Conservation (phyloP, 139 green algal species). For the Tetradesmus lagerheimii region DNA sequence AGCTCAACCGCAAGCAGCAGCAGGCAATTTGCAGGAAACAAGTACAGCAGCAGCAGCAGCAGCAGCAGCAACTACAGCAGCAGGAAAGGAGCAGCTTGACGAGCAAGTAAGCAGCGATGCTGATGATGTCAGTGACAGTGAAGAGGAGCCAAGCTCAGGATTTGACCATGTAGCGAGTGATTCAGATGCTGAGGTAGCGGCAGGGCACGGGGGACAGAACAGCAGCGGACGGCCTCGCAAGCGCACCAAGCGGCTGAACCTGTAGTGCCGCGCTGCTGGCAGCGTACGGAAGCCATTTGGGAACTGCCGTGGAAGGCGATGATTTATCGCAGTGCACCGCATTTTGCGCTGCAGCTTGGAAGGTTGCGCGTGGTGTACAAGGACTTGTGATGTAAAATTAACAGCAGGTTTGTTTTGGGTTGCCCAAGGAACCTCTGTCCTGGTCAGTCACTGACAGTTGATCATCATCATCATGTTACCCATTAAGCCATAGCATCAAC, state of each 20-base stretch:
- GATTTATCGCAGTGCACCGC: too few species aligned
- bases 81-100: background rate
- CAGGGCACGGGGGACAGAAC: background rate
- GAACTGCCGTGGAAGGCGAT: too few species aligned
- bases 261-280: background rate
- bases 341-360: too few species aligned
- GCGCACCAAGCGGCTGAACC: background rate
- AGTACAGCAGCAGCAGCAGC: background rate
- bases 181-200: background rate
- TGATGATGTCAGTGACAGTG: background rate
- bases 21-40: background rate
- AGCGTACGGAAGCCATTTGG: too few species aligned
- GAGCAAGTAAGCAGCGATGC: background rate
- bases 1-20: background rate
- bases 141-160: background rate
- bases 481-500: too few species aligned
- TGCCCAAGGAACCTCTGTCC: too few species aligned
- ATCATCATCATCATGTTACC: too few species aligned
- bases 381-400: too few species aligned
- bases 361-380: too few species aligned
- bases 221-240: conserved; percentile 16
- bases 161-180: background rate
- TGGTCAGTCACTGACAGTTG: too few species aligned
- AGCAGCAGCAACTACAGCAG: background rate
- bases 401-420: too few species aligned